phyloP scores from a whole-genome alignment of 345 rosid species.

The Corchorus capsularis region DNA sequence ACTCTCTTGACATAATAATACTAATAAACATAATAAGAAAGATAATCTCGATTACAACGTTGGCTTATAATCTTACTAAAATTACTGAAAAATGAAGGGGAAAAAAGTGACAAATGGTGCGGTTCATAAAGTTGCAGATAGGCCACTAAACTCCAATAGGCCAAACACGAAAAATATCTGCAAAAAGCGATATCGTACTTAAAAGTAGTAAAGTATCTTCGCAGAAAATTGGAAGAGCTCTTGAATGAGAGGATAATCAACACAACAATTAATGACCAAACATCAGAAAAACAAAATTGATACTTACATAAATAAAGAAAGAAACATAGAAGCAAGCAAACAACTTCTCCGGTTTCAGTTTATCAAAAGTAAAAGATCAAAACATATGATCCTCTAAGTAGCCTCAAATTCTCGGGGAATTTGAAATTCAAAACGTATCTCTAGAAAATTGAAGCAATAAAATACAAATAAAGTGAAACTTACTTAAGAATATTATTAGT shows the following conservation, averaged over 20 bases:
- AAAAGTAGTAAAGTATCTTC: neutral
- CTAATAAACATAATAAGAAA: no score
- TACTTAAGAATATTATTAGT: neutral
- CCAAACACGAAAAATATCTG: conserved; percentile 14
- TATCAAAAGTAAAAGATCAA: neutral
- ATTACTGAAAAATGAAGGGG: neutral
- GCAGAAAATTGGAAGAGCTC: neutral
- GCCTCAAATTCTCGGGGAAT: neutral
- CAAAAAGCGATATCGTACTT: neutral
- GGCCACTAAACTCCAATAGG: neutral
- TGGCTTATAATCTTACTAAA: neutral
- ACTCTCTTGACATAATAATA: neutral
- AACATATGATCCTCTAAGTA: neutral
- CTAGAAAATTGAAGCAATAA: neutral
- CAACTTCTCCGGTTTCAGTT: neutral
- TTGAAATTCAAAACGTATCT: neutral
- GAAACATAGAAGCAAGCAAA: neutral
- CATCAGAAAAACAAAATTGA: neutral
- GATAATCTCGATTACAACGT: neutral
- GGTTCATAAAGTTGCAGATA: conserved; percentile 3
- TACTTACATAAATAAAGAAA: neutral
- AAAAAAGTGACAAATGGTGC: neutral
- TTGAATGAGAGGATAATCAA: neutral
- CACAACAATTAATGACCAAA: neutral
- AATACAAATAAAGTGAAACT: neutral